Percentiles rank a stretch among this genome's conserved stretches.
Conservation (phyloP, 371 early-diverging fungal genomes). For the Massospora cicadina region DNA sequence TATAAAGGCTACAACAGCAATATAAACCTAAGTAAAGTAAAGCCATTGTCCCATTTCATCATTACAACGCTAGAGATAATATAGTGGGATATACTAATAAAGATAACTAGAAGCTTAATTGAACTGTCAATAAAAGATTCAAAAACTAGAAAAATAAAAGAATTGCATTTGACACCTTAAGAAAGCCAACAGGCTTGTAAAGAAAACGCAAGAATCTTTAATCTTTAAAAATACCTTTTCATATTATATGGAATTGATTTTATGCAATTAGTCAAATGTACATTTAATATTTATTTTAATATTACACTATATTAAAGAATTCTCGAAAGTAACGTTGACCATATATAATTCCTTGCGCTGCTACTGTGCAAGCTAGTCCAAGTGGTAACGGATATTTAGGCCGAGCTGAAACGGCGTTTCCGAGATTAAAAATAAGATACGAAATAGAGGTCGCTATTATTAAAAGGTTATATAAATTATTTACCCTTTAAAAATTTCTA, state of each 20-base stretch:
- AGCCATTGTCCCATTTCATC: no score
- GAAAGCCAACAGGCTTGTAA: no score
- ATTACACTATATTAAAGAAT: background rate
- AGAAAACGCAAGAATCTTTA: no score
- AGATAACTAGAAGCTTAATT: no score
- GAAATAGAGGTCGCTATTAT: background rate
- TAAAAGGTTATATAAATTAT: background rate
- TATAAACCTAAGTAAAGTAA: no score
- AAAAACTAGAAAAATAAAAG: no score
- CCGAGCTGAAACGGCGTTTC: background rate
- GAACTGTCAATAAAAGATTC: no score
- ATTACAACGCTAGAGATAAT: no score
- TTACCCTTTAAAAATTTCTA: background rate
- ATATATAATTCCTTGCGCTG: background rate
- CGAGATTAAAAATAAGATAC: background rate
- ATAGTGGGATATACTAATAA: no score
- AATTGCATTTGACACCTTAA: no score
- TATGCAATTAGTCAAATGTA: background rate
- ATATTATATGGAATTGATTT: background rate
- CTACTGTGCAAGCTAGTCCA: background rate
- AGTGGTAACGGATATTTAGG: background rate
- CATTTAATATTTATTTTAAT: background rate
- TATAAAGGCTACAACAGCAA: no score
- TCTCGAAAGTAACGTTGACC: background rate
- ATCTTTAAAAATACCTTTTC: background rate